Percentiles rank a stretch among this genome's conserved stretches.
Conservation (phyloP, 2,329 filamentous ascomycete genomes). For the Trichophyton rubrum region DNA sequence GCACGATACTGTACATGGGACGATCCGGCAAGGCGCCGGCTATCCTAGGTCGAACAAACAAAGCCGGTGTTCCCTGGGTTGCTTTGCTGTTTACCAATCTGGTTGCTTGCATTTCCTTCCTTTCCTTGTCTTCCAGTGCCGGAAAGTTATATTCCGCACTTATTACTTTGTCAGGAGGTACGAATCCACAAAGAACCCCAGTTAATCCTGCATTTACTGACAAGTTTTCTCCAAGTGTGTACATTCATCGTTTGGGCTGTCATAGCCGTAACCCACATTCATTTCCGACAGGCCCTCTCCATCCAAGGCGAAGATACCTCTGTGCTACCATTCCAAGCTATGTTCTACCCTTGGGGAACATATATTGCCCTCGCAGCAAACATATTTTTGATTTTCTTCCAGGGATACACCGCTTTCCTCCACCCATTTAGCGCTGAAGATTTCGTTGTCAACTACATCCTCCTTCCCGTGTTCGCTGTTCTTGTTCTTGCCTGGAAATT, state of each 20-base stretch:
- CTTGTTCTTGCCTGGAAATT: conserved; percentile 39
- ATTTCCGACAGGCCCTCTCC: conserved; percentile 29
- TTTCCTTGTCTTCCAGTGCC: conserved; percentile 21
- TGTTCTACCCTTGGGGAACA: conserved; percentile 41
- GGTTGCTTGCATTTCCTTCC: conserved; percentile 41
- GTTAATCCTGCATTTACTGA: neutral
- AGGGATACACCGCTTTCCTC: conserved; percentile 43
- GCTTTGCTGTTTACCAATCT: conserved; percentile 58
- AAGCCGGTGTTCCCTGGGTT: conserved; percentile 47
- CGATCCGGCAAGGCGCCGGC: conserved; percentile 58
- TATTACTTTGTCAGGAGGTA: conserved; percentile 26
- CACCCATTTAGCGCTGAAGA: conserved; percentile 38
- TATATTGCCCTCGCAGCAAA: conserved; percentile 37
- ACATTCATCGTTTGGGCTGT: conserved; percentile 31
- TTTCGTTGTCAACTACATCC: conserved; percentile 45
- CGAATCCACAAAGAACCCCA: neutral
- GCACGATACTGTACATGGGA: conserved; percentile 64
- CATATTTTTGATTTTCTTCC: conserved; percentile 39
- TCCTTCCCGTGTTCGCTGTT: conserved; percentile 39
- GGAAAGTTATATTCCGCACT: conserved; percentile 22
- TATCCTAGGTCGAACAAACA: conserved; percentile 56
- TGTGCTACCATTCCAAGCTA: conserved; percentile 38
- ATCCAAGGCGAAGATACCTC: conserved; percentile 26
- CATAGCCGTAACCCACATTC: conserved; percentile 32
- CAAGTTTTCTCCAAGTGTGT: conserved; percentile 17